Conservation (phyloP, 495 filamentous ascomycete genomes). For the Neurospora discreta region DNA sequence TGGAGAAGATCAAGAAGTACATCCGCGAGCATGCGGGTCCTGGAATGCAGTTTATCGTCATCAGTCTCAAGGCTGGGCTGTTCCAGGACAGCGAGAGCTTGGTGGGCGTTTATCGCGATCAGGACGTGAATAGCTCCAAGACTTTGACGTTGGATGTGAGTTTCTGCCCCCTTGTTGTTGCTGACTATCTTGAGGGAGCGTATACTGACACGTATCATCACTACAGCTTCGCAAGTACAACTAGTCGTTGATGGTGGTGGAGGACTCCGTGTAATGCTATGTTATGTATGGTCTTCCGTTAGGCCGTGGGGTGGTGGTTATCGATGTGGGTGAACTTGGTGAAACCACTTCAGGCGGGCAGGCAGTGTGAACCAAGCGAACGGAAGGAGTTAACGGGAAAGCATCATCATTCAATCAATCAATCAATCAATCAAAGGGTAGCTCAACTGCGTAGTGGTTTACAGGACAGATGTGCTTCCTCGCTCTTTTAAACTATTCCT, state of each 20-base stretch:
- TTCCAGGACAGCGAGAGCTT: constrained; percentile 91
- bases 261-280: background rate
- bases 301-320: background rate
- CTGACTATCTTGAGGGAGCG: background rate
- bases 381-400: background rate
- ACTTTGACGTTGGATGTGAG: constrained; percentile 92
- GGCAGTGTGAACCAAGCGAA: background rate
- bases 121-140: constrained; percentile 79
- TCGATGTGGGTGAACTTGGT: background rate
- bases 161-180: constrained; percentile 1
- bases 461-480: background rate
- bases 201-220: background rate
- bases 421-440: background rate
- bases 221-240: constrained; percentile 26
- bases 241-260: background rate
- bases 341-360: background rate
- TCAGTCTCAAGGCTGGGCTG: constrained; percentile 82
- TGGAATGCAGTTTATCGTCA: constrained; percentile 98
- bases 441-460: background rate
- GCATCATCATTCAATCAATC: background rate
- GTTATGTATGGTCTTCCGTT: background rate
- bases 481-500: background rate
- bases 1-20: constrained; percentile 88
- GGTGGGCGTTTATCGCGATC: constrained; percentile 91
- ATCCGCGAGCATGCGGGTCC: constrained; percentile 88